Conservation (phyloP, 225 moss, liverwort and hornwort genomes). For the Marchantia paleacea region DNA sequence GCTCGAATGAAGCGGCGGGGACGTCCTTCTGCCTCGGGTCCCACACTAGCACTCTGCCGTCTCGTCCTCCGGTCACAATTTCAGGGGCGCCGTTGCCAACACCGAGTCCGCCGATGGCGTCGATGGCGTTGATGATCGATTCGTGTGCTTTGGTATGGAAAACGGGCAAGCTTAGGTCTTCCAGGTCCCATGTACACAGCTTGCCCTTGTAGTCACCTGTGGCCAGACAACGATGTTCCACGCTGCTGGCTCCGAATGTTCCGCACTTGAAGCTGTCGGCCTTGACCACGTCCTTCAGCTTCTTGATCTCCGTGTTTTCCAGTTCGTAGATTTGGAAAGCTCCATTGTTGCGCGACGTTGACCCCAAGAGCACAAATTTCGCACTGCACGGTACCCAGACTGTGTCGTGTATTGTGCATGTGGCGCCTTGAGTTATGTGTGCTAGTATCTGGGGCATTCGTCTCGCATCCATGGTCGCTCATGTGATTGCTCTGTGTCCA, state of each 20-base stretch:
- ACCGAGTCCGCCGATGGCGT: constrained; percentile 77
- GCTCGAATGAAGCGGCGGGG: constrained; percentile 60
- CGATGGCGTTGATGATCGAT: constrained; percentile 72
- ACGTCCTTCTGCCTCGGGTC: constrained; percentile 62
- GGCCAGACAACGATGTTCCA: constrained; percentile 59
- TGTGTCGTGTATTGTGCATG: constrained; percentile 73
- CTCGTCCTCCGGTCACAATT: constrained; percentile 65
- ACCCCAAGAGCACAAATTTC: constrained; percentile 72
- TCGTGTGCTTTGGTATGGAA: constrained; percentile 79
- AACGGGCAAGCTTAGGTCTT: constrained; percentile 59
- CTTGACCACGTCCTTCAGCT: constrained; percentile 63
- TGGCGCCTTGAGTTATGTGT: constrained; percentile 57
- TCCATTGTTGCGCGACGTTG: constrained; percentile 68
- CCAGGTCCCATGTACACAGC: constrained; percentile 77
- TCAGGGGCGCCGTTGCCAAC: constrained; percentile 81
- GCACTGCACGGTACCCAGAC: constrained; percentile 94
- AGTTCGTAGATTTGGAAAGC: constrained; percentile 74
- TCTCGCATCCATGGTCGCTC: constrained; percentile 50
- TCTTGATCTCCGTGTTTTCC: constrained; percentile 57
- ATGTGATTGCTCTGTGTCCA: too few relatives aligned
- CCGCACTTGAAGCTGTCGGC: constrained; percentile 75
- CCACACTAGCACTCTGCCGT: constrained; percentile 80
- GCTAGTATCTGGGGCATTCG: constrained; percentile 78
- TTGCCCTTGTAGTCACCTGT: constrained; percentile 83
- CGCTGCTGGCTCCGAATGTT: constrained; percentile 72